These are phyloP conservation scores for Antarctomyces pellizariae DNA, from an alignment of 495 filamentous ascomycete genomes.

Conservation along the genomic window DNA sequence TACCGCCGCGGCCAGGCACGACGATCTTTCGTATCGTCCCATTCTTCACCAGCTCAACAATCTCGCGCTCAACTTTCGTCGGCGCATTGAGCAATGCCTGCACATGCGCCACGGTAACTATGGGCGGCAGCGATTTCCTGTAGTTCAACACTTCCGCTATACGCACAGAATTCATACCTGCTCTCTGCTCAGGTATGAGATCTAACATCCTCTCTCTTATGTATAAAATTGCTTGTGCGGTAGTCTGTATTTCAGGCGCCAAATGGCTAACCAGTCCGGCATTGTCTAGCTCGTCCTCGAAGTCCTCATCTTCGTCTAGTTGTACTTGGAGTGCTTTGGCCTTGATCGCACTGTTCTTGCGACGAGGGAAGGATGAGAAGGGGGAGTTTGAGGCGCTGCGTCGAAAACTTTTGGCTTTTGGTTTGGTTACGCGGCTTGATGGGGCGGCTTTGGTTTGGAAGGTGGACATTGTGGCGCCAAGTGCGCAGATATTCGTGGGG, in stretches of 20 bases:
- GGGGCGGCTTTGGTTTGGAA: constrained; percentile 9
- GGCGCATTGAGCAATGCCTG: constrained; percentile 40
- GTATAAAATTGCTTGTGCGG: constrained; percentile 37
- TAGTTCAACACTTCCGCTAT: constrained; percentile 49
- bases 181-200: constrained; percentile 31
- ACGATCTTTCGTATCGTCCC: constrained; percentile 42
- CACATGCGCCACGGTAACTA: constrained; percentile 48
- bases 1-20: constrained; percentile 37
- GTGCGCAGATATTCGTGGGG: too few species aligned
- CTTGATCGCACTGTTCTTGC: constrained; percentile 24
- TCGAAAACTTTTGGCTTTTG: constrained; percentile 14
- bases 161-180: constrained; percentile 52
- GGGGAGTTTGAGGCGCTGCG: constrained; percentile 19
- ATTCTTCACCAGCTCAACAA: constrained; percentile 32
- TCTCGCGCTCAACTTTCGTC: constrained; percentile 50
- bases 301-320: constrained; percentile 18
- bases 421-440: constrained; percentile 20
- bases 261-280: constrained; percentile 27
- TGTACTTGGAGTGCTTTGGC: constrained; percentile 11
- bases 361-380: constrained; percentile 29
- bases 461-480: too few species aligned
- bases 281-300: constrained; percentile 30
- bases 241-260: constrained; percentile 30
- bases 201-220: constrained; percentile 43
- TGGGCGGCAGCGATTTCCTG: constrained; percentile 38